Base-by-base conservation (phyloP, 2,329 filamentous ascomycete genomes). In the Ophiognomonia clavigignenti-juglandacearum region DNA sequence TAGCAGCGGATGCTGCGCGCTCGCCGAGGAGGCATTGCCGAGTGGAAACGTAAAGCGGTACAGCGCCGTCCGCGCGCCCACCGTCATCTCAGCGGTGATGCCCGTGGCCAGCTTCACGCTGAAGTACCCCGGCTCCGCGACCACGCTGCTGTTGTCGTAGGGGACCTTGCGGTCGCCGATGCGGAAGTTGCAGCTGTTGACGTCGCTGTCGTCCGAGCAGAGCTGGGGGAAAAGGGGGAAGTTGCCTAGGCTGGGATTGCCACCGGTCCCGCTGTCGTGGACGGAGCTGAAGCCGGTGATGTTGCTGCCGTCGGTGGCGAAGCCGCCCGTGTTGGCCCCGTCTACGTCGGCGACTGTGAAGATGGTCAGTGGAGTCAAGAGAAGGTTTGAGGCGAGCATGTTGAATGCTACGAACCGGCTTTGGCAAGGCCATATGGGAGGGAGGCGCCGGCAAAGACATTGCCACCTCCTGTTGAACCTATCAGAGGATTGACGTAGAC, bases 21-120 rank as follows among this genome's bases (percentile, higher is more conserved):
- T 54, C 13, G 60, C 56, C 3, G 56, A 56, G n/a, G n/a, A n/a
- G n/a, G n/a, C n/a, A 42, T 52, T 53, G 11, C 46, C 58, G 8
- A 61, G 64, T 16, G 78, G 74, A 51, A 83, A 84, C 0, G 69
- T 74, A 53, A 85, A 81, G 4, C 71, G 69, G 57, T 82, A 83
- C n/a, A 85, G 58, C 3, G 80, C 78, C 1, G 80, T 79, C 47
- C 75, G 78, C 36, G 82, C 78, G 1, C 78, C 74, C 4, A 75
- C 72, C 0, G 81, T 81, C 73, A 82, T 82, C 49, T 82, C 75
- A 0, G 76, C 73, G 23, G 68, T 67, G 29, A 85, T 68, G 0
- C 73, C 72, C 7, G 73, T 76, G 7, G 60, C 67, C 34, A 85
- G 60, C 2, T 69, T 70, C n/a, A 85, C 68, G 11, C 70, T 66